phyloP scores from a whole-genome alignment of 108 stramenopile genomes.

The Ochromonas danica region DNA sequence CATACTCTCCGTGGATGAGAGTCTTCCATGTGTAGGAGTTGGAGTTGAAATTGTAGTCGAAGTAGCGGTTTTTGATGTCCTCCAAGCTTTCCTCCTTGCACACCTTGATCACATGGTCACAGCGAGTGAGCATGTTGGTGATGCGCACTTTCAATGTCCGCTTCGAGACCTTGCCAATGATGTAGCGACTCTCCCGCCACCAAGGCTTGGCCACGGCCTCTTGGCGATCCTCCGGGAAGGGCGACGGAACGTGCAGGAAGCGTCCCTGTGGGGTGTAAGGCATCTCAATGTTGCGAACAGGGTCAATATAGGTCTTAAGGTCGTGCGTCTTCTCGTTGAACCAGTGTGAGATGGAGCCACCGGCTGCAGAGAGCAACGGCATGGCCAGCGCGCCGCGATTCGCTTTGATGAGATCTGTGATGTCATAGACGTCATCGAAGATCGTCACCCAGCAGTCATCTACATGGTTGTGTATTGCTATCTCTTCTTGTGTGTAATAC shows the following conservation, averaged over 20 bases:
- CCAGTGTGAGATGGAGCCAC: constrained; percentile 62
- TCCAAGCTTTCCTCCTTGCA: constrained; percentile 59
- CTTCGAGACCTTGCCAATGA: constrained; percentile 53
- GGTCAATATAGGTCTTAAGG: constrained; percentile 55
- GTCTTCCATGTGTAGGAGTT: constrained; percentile 65
- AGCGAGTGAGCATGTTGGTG: constrained; percentile 58
- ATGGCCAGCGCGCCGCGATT: constrained; percentile 53
- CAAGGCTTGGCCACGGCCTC: constrained; percentile 45
- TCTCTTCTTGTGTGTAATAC: constrained; percentile 56
- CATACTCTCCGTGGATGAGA: constrained; percentile 47
- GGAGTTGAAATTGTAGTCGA: constrained; percentile 61
- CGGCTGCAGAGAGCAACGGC: constrained; percentile 56
- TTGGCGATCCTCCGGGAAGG: constrained; percentile 37
- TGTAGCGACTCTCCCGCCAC: constrained; percentile 55
- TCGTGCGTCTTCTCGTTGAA: constrained; percentile 55
- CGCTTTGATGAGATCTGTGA: constrained; percentile 50
- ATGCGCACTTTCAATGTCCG: constrained; percentile 49
- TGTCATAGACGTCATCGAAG: constrained; percentile 52
- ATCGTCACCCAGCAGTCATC: constrained; percentile 64
- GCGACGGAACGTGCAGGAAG: constrained; percentile 61
- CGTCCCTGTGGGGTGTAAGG: constrained; percentile 58
- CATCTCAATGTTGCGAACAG: constrained; percentile 49
- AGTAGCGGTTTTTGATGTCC: constrained; percentile 58
- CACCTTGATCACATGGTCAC: constrained; percentile 53
- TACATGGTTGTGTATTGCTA: constrained; percentile 59